Evolutionary conservation across 768 basidiomycete genomes (phyloP).

Genomic region (Dictyophora rubrovolvata): DNA sequence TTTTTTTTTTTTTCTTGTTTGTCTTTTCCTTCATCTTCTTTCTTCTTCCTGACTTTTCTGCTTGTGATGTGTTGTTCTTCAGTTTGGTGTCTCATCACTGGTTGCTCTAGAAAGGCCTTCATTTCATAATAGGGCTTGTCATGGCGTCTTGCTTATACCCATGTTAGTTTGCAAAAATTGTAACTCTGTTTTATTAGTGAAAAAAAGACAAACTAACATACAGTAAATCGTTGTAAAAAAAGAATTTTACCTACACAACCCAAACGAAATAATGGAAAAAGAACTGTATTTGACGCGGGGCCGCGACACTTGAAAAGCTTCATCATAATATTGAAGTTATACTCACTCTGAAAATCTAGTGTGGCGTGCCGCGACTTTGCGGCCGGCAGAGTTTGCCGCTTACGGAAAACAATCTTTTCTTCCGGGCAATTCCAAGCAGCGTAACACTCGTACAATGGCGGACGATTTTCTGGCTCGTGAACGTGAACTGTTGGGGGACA

Average conservation of each 20-base stretch:
- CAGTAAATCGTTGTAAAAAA: too few species aligned
- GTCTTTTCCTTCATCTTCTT: background rate
- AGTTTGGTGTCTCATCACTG: background rate
- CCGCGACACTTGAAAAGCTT: too few species aligned
- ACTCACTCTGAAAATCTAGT: too few species aligned
- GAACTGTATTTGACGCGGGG: too few species aligned
- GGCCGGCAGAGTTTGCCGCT: too few species aligned
- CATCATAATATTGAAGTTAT: too few species aligned
- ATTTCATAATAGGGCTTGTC: background rate
- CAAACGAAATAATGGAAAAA: too few species aligned
- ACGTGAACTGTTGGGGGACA: constrained; percentile 23
- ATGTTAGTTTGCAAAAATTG: background rate
- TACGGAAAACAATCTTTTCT: too few species aligned
- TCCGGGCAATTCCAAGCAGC: background rate
- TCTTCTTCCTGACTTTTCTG: background rate
- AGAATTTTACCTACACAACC: too few species aligned
- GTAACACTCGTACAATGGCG: background rate
- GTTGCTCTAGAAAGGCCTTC: constrained; percentile 6
- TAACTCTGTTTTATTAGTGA: constrained; percentile 8
- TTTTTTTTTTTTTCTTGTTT: background rate
- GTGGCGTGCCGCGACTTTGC: too few species aligned
- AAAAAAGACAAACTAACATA: too few species aligned
- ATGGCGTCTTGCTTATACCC: background rate
- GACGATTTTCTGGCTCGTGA: constrained; percentile 28
- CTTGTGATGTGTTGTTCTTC: background rate